phyloP scores from a whole-genome alignment of 352 stramenopile genomes.

The Elongisporangium anandrum region DNA sequence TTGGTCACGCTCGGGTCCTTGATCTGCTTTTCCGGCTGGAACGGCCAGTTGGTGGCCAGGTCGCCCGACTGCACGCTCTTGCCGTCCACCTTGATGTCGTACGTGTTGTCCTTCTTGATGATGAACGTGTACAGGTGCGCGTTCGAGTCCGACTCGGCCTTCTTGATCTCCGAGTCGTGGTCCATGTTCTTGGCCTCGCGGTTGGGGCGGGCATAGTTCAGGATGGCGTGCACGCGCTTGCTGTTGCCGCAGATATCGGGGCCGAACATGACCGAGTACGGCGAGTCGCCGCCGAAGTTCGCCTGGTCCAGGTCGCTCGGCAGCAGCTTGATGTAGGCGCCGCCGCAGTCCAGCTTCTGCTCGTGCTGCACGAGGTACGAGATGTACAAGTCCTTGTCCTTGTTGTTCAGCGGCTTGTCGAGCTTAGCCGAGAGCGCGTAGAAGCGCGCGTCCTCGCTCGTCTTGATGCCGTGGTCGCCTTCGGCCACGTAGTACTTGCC shows the following conservation, averaged over 20 bases:
- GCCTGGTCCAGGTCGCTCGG: constrained; percentile 87
- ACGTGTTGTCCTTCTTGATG: constrained; percentile 97
- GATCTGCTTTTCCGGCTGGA: constrained; percentile 95
- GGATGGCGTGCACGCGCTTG: constrained; percentile 97
- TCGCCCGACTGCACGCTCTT: constrained; percentile 90
- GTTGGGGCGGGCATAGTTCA: constrained; percentile 96
- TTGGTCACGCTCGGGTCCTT: constrained; percentile 96
- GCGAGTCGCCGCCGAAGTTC: constrained; percentile 94
- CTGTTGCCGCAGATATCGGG: constrained; percentile 98
- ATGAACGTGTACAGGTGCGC: constrained; percentile 98
- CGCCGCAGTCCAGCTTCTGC: constrained; percentile 98
- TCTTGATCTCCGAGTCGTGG: constrained; percentile 80
- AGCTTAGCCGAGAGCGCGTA: constrained; percentile 96
- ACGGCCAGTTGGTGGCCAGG: constrained; percentile 95
- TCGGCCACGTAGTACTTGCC: constrained; percentile 91
- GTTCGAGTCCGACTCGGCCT: constrained; percentile 65
- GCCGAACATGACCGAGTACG: constrained; percentile 99
- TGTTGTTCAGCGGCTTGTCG: constrained; percentile 83
- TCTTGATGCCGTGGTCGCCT: constrained; percentile 94
- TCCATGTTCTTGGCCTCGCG: constrained; percentile 92
- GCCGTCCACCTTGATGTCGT: constrained; percentile 96
- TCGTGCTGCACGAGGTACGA: constrained; percentile 99
- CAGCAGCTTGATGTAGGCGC: constrained; percentile 99
- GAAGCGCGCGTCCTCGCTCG: constrained; percentile 93
- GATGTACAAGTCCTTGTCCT: constrained; percentile 88